Evolutionary conservation across 331 rosid species (phyloP), one percentile per base, ranked within the genome.

Genomic region (Erythrophleum ivorense): DNA sequence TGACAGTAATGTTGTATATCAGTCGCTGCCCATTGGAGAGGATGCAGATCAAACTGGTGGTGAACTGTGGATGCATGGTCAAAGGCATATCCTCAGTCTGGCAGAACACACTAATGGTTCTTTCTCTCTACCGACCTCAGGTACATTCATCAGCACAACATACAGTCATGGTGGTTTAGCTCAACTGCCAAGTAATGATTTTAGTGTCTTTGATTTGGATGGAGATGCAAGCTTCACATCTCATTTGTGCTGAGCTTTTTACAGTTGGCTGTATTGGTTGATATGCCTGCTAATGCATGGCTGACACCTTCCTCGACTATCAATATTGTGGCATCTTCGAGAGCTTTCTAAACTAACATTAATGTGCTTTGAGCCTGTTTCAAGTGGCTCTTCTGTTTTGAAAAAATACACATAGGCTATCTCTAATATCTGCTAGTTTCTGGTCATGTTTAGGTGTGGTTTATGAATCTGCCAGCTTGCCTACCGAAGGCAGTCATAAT

Each of bases 381-480:
- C 46, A 16, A 33, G 70, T 63, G 79, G 75, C 80, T 29, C 9
- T 76, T 79, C 33, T 75, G 14, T 75, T 3, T 19, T 14, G 78
- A 62, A 10, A 60, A 12, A 4, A 53, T 14, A 15, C 77, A 66
- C 15, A 19, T 79, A 63, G 81, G 71, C 60, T 78, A 80, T 71
- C 40, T 41, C 88, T 89, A 91, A 87, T 88, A 68, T 54, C 0
- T 86, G 75, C 53, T 63, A 48, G 77, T 78, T 82, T 81, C 65
- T 84, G 88, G 53, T 79, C 75, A 81, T 89, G 77, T 85, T 54
- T 87, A 88, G 97, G 92, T 87, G 71, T 76, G 64, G 75, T 70
- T 67, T 78, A 13, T 84, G 91, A 82, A 59, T 70, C 91, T 79
- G 65, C 87, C 15, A 77, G 57, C 70, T n/a, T 64, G 53, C 76